Conservation (phyloP, 345 rosid species). For the Eucalyptus marginata region DNA sequence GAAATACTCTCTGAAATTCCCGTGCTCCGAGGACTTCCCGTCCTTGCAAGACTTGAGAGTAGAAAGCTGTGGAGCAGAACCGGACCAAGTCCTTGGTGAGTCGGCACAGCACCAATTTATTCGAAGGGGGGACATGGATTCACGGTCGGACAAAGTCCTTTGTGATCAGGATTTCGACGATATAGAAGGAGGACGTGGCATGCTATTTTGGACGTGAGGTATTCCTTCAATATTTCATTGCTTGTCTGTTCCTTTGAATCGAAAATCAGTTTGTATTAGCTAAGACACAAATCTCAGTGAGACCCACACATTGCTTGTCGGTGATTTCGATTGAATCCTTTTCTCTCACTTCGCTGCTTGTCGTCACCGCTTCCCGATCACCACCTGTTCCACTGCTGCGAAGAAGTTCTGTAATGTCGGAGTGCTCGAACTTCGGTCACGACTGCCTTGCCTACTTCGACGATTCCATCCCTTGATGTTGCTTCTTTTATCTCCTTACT, state of each 20-base stretch:
- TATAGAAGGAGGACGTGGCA: accelerated
- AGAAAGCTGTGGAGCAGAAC: neutral
- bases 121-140: too few species aligned
- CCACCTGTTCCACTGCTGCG: accelerated
- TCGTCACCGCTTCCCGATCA: neutral
- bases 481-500: neutral
- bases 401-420: too few species aligned
- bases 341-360: neutral
- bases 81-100: accelerated
- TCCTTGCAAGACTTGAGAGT: accelerated
- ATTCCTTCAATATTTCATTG: too few species aligned
- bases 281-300: too few species aligned
- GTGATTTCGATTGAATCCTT: neutral
- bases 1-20: neutral
- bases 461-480: neutral
- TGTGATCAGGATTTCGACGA: accelerated
- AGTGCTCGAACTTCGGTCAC: neutral
- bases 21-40: neutral
- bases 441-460: neutral
- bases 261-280: too few species aligned
- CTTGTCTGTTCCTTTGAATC: too few species aligned
- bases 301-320: accelerated
- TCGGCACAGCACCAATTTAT: too few species aligned
- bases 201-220: too few species aligned
- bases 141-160: neutral